Conservation (phyloP, 2,329 filamentous ascomycete genomes). For the Monilinia polystroma region DNA sequence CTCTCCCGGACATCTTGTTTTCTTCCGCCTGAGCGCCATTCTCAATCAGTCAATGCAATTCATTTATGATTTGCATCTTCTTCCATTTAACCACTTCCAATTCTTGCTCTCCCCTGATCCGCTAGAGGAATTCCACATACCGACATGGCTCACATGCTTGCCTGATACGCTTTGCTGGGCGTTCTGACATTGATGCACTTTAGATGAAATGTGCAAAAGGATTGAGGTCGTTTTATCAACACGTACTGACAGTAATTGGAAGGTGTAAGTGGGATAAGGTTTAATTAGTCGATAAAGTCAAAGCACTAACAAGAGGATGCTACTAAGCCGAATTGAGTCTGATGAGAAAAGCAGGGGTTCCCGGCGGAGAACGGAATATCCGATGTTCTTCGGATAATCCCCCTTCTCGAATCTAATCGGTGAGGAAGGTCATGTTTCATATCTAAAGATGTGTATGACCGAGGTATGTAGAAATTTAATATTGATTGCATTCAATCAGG, state of each 20-base stretch:
- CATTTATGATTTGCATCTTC: neutral
- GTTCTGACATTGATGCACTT: conserved; percentile 28
- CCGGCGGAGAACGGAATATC: conserved; percentile 17
- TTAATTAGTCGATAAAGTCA: conserved; percentile 6
- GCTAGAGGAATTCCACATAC: conserved; percentile 29
- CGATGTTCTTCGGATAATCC: conserved; percentile 13
- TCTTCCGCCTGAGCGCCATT: conserved; percentile 46
- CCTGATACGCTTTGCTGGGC: conserved; percentile 37
- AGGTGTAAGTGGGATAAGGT: neutral
- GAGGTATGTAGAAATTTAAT: neutral
- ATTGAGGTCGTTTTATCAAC: conserved; percentile 15
- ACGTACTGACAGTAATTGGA: conserved; percentile 4
- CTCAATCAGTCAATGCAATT: conserved; percentile 12
- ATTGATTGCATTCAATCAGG: neutral
- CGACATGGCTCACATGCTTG: conserved; percentile 43
- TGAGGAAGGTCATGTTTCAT: neutral
- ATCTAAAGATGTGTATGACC: neutral
- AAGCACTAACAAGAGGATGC: conserved; percentile 6
- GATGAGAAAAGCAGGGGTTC: conserved; percentile 1
- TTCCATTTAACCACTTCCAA: neutral
- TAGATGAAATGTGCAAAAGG: conserved; percentile 23
- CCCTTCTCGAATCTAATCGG: neutral
- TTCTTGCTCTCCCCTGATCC: neutral
- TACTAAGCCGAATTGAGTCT: conserved; percentile 3
- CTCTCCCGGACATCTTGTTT: conserved; percentile 52